A percentile compares a stretch with the other conserved stretches of the same genome.
These are phyloP conservation scores for Tremella yokohamensis DNA, from an alignment of 768 basidiomycete species.

Conservation along the genomic window DNA sequence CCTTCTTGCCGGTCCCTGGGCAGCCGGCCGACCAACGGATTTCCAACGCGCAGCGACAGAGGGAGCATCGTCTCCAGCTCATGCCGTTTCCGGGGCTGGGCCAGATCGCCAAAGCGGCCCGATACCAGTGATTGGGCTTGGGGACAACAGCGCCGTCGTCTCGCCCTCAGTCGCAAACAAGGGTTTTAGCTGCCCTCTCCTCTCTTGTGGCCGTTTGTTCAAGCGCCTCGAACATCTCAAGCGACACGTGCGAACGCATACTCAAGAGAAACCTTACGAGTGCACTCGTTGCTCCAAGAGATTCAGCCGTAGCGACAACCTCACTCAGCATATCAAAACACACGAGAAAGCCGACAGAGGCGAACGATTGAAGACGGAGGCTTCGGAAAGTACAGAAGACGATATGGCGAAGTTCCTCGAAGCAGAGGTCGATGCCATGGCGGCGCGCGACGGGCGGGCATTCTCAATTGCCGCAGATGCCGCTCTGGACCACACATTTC, in stretches of 20 bases:
- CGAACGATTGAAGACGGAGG: slow-evolving; percentile 36
- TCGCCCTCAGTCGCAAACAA: not conserved
- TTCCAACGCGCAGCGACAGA: too few relatives aligned
- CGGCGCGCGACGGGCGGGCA: slow-evolving; percentile 18
- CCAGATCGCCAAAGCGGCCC: too few relatives aligned
- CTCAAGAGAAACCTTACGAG: slow-evolving; percentile 77
- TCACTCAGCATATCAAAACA: slow-evolving; percentile 79
- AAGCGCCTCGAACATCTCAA: slow-evolving; percentile 88
- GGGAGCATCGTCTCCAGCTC: too few relatives aligned
- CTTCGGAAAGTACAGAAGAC: slow-evolving; percentile 33
- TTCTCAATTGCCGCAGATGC: not conserved
- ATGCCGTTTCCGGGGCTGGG: too few relatives aligned
- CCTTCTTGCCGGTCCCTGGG: too few relatives aligned
- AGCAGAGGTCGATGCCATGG: slow-evolving; percentile 41
- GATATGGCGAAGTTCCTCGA: slow-evolving; percentile 33
- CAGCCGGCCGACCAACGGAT: too few relatives aligned
- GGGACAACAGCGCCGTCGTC: too few relatives aligned
- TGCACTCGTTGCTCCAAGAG: slow-evolving; percentile 72
- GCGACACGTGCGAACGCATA: slow-evolving; percentile 81
- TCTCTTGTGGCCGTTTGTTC: slow-evolving; percentile 76
- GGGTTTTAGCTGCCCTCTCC: slow-evolving; percentile 3
- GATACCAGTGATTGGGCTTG: too few relatives aligned
- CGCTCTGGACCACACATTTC: too few relatives aligned
- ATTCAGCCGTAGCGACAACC: slow-evolving; percentile 84
- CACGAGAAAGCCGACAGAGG: slow-evolving; percentile 54